Evolutionary conservation across 2,329 filamentous ascomycete genomes (phyloP), one percentile per base, ranked within the genome.

Genomic region (Curvularia verruculosa): DNA sequence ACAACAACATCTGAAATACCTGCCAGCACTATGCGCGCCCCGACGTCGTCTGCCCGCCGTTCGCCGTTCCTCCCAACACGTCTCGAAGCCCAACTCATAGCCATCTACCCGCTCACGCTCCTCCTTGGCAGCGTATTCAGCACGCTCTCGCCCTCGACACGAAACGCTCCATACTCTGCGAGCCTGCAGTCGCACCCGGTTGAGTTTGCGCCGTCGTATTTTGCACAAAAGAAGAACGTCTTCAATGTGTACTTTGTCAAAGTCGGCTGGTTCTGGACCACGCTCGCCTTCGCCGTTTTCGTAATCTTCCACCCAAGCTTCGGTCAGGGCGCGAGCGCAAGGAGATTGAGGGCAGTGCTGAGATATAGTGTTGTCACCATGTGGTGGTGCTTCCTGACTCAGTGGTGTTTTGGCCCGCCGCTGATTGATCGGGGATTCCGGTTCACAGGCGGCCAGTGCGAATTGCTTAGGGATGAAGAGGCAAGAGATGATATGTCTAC

Each of bases 181-280:
- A 70, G 78, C 39, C 76, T 83, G 23, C 89, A 92, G 71, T 84
- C 89, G 12, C 89, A 91, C 77, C 77, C 81, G 3, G 82, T 76
- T 55, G 72, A 76, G 39, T 75, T 82, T 4, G 85, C 89, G 49
- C 90, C 90, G 2, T 89, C 84, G 73, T 99, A 98, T 81, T 99
- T 99, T 75, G 94, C 95, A 45, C 89, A 89, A 68, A 99, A 99
- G 79, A 84, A 87, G 75, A 99, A 99, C 79, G 68, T 97, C 50
- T 90, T 98, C 84, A 99, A 99, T 74, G 77, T 90, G 45, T 85
- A 92, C 69, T 99, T 98, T 72, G 95, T 99, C 70, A 99, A 99
- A 82, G 83, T 90, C 52, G 94, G 94, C 59, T 99, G 95, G 95
- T 85, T 88, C 48, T 99, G 95, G 95, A 87, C 91, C 28, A 92